A percentile compares a stretch with the other conserved stretches of the same genome.
Evolutionary conservation across 345 rosid species (phyloP).

Genomic region (Durio zibethinus): DNA sequence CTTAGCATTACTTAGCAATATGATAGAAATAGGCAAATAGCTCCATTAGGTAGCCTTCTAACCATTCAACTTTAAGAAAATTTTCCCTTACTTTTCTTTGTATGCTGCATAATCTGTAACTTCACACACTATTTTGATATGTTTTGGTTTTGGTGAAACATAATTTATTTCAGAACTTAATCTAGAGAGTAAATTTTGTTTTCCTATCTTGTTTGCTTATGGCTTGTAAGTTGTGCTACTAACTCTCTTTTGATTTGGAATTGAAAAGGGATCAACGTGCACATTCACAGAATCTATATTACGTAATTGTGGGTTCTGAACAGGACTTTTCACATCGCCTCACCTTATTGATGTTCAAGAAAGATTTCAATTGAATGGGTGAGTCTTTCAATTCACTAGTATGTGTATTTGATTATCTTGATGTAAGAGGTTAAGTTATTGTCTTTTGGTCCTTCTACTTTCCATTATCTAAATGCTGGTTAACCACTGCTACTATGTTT

Average conservation of each 20-base stretch:
- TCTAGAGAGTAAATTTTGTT: neutral
- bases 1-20: no score
- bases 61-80: neutral
- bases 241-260: slow-evolving; percentile 12
- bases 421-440: neutral
- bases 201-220: neutral
- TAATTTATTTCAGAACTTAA: no score
- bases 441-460: neutral
- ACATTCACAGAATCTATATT: slow-evolving; percentile 83
- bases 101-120: neutral
- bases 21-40: neutral
- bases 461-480: neutral
- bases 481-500: neutral
- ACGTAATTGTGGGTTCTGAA: slow-evolving; percentile 73
- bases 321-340: slow-evolving; percentile 95
- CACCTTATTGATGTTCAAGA: slow-evolving; percentile 89
- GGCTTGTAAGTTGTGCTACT: slow-evolving; percentile 8
- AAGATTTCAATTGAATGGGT: slow-evolving; percentile 90
- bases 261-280: slow-evolving; percentile 83
- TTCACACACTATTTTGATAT: neutral
- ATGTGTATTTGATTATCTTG: neutral
- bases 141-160: neutral
- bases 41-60: neutral
- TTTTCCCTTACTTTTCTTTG: neutral
- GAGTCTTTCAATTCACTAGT: slow-evolving; percentile 24